These are phyloP conservation scores for Venturia asperata DNA, from an alignment of 2,329 filamentous ascomycete species.

Conservation along the genomic window DNA sequence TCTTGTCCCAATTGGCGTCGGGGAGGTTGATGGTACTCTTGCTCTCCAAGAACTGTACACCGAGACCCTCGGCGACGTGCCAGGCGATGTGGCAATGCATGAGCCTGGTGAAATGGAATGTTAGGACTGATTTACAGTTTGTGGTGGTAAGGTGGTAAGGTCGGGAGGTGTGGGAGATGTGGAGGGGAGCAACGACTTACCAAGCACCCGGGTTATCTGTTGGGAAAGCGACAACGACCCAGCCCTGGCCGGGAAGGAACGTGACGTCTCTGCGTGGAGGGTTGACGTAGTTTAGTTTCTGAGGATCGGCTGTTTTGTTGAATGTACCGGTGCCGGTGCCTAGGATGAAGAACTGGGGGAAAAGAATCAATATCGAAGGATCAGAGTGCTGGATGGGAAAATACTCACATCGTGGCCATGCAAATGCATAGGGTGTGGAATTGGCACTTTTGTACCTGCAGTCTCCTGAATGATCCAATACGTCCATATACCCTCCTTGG, in stretches of 20 bases:
- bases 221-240: conserved; percentile 29
- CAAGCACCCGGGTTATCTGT: conserved; percentile 32
- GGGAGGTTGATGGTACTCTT: conserved; percentile 29
- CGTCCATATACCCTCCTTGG: conserved; percentile 35
- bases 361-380: neutral
- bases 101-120: conserved; percentile 11
- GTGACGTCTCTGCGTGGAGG: conserved; percentile 30
- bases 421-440: conserved; percentile 34
- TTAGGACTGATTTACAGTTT: neutral
- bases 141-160: neutral
- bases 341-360: conserved; percentile 37
- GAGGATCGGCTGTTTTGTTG: conserved; percentile 26
- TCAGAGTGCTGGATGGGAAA: neutral
- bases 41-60: conserved; percentile 47
- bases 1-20: conserved; percentile 25
- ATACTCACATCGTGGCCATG: conserved; percentile 26
- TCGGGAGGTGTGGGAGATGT: too few species aligned
- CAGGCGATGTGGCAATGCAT: conserved; percentile 36
- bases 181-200: conserved; percentile 16
- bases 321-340: conserved; percentile 33
- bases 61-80: conserved; percentile 55
- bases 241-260: conserved; percentile 29
- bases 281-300: conserved; percentile 29
- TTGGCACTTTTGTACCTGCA: conserved; percentile 31
- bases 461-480: conserved; percentile 44